Evolutionary conservation across 306 rosid species (phyloP), one percentile per base, ranked within the genome.

Genomic region (Phaseolus lunatus): DNA sequence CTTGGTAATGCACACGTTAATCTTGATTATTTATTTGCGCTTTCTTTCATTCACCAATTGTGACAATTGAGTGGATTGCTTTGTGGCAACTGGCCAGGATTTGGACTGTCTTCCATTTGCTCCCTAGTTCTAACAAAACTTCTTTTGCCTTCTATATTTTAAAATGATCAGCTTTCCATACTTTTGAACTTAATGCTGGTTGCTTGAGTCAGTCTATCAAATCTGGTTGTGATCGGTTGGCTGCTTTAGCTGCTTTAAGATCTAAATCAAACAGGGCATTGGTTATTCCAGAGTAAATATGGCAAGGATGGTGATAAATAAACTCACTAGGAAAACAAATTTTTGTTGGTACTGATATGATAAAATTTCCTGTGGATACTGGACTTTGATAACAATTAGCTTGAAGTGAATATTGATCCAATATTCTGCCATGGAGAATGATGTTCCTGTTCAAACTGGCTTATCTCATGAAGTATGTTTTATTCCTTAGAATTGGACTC

Each of bases 1-100:
- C 92, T 92, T 19, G 99, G 98, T 95, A 90, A 78, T 39, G 53
- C 20, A 37, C 61, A 14, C 48, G 16, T 18, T 84, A 49, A 49
- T 65, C 62, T 44, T 39, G 13, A 29, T 12, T 29, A 57, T 72
- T 69, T 45, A n/a, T 52, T 47, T 48, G 23, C 26, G 18, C 11
- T 71, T 58, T 45, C 13, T 76, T 81, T 73, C 53, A 7, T 44
- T 70, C 16, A 44, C 18, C 72, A 58, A 66, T 76, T 66, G 62
- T 65, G 63, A 26, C 37, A 19, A 41, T 63, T 53, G 22, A 54
- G 26, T 70, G 19, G 45, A 9, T 63, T 75, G 67, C 63, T 70
- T 70, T 31, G 73, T 68, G 73, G 71, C 22, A 27, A 20, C 19
- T 77, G 72, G 78, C 67, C 8, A 24, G 31, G 47, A 54, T 72